A percentile compares a stretch with the other conserved stretches of the same genome.
These are phyloP conservation scores for Capsella rubella DNA, from an alignment of 441 rosid genomes.

Conservation along the genomic window DNA sequence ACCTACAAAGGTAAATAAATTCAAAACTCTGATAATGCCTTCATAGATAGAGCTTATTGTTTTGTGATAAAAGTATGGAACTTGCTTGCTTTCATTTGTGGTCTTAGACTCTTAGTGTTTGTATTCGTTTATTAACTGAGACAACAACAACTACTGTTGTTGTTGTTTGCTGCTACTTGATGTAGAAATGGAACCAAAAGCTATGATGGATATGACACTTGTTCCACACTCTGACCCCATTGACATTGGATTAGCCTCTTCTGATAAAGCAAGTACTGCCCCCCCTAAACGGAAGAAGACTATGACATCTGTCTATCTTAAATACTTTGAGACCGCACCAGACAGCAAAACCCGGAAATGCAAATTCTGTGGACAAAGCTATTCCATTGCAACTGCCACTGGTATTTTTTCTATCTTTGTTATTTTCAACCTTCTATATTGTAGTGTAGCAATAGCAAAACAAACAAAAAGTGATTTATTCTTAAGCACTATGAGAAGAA, in stretches of 20 bases:
- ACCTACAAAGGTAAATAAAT: slow-evolving; percentile 67
- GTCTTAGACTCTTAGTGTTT: neutral
- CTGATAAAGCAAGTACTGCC: slow-evolving; percentile 62
- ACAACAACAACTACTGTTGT: slow-evolving; percentile 4
- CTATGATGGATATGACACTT: slow-evolving; percentile 71
- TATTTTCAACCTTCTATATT: neutral
- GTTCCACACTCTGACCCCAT: slow-evolving; percentile 64
- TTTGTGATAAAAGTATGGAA: slow-evolving; percentile 4
- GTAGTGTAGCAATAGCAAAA: neutral
- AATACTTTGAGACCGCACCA: slow-evolving; percentile 81
- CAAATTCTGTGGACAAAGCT: slow-evolving; percentile 94
- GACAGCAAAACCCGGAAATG: slow-evolving; percentile 89
- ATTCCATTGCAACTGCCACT: slow-evolving; percentile 93
- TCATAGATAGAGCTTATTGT: neutral
- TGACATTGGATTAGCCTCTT: slow-evolving; percentile 76
- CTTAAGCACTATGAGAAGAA: no score
- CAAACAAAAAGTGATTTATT: neutral
- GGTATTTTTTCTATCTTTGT: slow-evolving; percentile 50
- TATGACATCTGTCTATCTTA: slow-evolving; percentile 92
- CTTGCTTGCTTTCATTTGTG: slow-evolving; percentile 1
- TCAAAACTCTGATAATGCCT: neutral
- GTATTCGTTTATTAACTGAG: slow-evolving; percentile 5
- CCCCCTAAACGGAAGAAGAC: slow-evolving; percentile 88
- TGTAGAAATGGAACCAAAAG: slow-evolving; percentile 81
- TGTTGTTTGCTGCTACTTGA: slow-evolving; percentile 36